Percentiles rank a stretch among this genome's conserved stretches.
These are phyloP conservation scores for Cordyceps tenuipes DNA, from an alignment of 2,329 filamentous ascomycete species.

Conservation along the genomic window DNA sequence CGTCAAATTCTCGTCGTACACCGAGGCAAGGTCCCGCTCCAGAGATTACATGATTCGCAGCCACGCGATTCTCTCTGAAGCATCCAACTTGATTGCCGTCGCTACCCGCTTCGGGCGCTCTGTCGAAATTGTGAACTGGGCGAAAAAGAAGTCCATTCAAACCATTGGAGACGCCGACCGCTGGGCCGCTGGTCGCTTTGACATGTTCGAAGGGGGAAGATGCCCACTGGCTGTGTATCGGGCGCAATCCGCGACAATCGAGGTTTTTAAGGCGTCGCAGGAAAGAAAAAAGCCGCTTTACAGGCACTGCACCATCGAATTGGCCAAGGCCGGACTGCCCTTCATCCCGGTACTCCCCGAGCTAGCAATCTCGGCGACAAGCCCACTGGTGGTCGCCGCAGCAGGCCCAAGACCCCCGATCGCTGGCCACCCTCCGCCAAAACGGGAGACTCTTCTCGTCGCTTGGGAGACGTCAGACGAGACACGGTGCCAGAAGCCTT, in stretches of 20 bases:
- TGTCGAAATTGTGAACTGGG: conserved; percentile 33
- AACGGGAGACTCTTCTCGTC: conserved; percentile 29
- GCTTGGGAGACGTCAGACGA: conserved; percentile 30
- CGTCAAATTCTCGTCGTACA: conserved; percentile 32
- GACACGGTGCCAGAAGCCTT: conserved; percentile 22
- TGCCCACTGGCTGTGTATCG: conserved; percentile 28
- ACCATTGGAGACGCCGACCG: conserved; percentile 29
- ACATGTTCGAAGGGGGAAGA: conserved; percentile 26
- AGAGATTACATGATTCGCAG: conserved; percentile 36
- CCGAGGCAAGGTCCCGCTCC: conserved; percentile 28
- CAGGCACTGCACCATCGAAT: conserved; percentile 27
- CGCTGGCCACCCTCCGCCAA: conserved; percentile 28
- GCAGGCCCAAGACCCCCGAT: conserved; percentile 31
- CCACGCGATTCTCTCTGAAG: conserved; percentile 33
- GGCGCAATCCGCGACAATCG: conserved; percentile 23
- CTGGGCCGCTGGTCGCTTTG: conserved; percentile 29
- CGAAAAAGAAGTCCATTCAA: conserved; percentile 31
- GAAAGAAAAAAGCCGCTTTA: conserved; percentile 30
- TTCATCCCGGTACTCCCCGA: conserved; percentile 31
- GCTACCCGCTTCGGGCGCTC: conserved; percentile 31
- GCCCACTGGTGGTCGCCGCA: conserved; percentile 29
- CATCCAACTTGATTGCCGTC: conserved; percentile 29
- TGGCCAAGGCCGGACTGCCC: conserved; percentile 27
- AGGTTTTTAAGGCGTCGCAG: conserved; percentile 24
- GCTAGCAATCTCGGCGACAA: conserved; percentile 31